Evolutionary conservation across 75 land plant genomes (phyloP).

Genomic region (Picea glauca): DNA sequence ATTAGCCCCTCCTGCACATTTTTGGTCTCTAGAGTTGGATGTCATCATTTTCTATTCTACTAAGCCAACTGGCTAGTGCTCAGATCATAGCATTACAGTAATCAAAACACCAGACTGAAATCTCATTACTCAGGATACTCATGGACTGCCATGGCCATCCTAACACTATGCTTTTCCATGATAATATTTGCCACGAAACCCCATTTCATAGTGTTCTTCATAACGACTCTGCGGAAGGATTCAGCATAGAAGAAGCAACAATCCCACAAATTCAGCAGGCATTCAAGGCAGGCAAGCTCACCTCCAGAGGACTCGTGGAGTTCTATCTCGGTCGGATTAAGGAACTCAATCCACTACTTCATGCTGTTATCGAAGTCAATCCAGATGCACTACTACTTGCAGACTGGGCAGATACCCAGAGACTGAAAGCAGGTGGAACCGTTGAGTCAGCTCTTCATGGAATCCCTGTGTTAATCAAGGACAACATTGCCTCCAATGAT

Average conservation of each 20-base stretch:
- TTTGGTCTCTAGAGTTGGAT: too few relatives aligned
- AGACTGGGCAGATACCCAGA: constrained; percentile 37
- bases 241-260: constrained; percentile 2
- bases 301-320: constrained; percentile 32
- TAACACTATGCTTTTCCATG: too few relatives aligned
- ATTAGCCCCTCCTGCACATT: too few relatives aligned
- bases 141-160: too few relatives aligned
- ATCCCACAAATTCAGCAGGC: constrained; percentile 4
- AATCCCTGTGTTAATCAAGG: constrained; percentile 59
- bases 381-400: constrained; percentile 56
- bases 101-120: too few relatives aligned
- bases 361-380: constrained; percentile 56
- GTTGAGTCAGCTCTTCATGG: constrained; percentile 30
- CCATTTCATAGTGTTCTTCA: too few relatives aligned
- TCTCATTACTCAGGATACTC: too few relatives aligned
- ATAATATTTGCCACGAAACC: too few relatives aligned
- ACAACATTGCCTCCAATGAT: constrained; percentile 52
- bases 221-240: not conserved
- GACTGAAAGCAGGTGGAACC: not conserved
- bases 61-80: too few relatives aligned
- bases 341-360: constrained; percentile 38
- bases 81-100: too few relatives aligned
- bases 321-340: constrained; percentile 38
- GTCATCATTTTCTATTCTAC: too few relatives aligned
- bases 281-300: constrained; percentile 4